Conservation (phyloP, 2,329 filamentous ascomycete species). For the Penicillium palitans region DNA sequence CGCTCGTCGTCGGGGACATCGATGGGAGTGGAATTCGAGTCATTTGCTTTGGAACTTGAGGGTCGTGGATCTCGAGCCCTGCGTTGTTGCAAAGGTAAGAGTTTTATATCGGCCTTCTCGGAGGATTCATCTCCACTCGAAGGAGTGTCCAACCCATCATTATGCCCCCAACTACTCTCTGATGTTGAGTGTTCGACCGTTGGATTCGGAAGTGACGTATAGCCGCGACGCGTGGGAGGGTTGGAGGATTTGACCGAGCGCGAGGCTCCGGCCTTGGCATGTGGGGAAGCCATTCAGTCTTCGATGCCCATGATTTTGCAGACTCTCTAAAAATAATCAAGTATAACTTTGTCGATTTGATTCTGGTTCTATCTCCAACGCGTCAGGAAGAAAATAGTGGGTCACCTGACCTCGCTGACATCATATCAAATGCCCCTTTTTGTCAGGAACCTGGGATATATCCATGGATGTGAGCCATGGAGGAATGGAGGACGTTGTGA, state of each 20-base stretch:
- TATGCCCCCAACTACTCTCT: background rate
- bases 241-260: conserved; percentile 1
- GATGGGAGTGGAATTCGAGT: background rate
- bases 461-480: no score
- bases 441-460: background rate
- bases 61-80: background rate
- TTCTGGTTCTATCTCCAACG: background rate
- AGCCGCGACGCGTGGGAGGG: background rate
- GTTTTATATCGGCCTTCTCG: conserved; percentile 18
- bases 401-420: conserved; percentile 13
- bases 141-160: background rate
- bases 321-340: background rate
- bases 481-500: background rate
- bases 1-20: conserved; percentile 13
- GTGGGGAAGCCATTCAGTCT: conserved; percentile 7
- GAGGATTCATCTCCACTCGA: conserved; percentile 15
- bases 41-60: conserved; percentile 6
- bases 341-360: background rate
- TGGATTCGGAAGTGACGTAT: conserved; percentile 1
- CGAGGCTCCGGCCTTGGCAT: background rate
- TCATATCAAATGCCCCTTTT: conserved; percentile 1
- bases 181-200: background rate
- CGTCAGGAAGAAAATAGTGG: background rate
- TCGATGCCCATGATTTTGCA: conserved; percentile 3
- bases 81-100: conserved; percentile 12